These are phyloP conservation scores for Boletus smithii DNA, from an alignment of 1,284 basidiomycete species.

Conservation along the genomic window DNA sequence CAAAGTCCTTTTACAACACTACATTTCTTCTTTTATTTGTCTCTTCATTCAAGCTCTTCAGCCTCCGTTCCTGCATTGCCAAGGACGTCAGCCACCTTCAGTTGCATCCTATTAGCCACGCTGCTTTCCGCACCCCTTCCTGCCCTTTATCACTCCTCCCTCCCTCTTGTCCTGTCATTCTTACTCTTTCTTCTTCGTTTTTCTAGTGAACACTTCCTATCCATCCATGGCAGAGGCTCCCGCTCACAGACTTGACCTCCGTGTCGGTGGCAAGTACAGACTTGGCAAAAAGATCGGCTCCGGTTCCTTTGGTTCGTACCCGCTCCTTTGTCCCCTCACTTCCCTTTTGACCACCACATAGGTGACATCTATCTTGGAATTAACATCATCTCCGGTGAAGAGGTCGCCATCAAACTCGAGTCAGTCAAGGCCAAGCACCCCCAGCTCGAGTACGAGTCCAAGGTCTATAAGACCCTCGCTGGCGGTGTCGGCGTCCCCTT, in stretches of 20 bases:
- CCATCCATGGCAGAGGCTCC: conserved; percentile 62
- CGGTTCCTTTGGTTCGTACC: conserved; percentile 87
- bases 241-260: conserved; percentile 83
- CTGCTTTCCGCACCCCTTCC: conserved; percentile 22
- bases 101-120: conserved; percentile 13
- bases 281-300: conserved; percentile 99
- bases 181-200: conserved; percentile 12
- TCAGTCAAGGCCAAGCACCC: conserved; percentile 99
- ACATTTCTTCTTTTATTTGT: not conserved
- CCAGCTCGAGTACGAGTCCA: conserved; percentile 99
- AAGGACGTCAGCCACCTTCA: conserved; percentile 30
- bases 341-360: conserved; percentile 30
- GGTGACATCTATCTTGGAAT: conserved; percentile 99
- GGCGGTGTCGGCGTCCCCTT: conserved; percentile 99
- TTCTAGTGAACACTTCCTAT: conserved; percentile 16
- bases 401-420: conserved; percentile 99
- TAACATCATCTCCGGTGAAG: conserved; percentile 99
- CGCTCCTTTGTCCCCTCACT: not conserved
- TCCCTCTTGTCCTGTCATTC: not conserved
- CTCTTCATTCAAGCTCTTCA: not conserved
- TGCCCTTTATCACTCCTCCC: conserved; percentile 13
- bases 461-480: conserved; percentile 95
- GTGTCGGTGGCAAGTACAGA: conserved; percentile 97
- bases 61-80: conserved; percentile 6
- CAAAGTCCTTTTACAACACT: conserved; percentile 2